Evolutionary conservation across 345 rosid genomes (phyloP), one percentile per base, ranked within the genome.

Genomic region (Linum usitatissimum): DNA sequence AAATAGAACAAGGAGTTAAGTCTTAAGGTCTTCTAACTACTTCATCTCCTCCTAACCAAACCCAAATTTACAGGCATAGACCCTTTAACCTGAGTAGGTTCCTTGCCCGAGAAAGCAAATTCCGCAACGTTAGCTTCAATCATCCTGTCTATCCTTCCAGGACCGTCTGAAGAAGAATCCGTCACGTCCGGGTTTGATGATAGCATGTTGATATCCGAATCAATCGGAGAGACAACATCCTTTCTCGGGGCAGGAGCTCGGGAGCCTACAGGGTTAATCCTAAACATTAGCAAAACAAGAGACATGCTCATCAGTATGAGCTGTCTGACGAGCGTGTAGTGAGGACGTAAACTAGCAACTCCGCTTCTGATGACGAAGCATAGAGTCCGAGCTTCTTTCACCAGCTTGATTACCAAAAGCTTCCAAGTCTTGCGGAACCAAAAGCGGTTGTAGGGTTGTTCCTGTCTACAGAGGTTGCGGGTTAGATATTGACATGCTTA

Each of bases 291-390:
- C 28, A 80, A 85, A 19, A 85, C 64, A 57, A 81, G 86, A 75
- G 87, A 83, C 56, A 79, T 39, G 66, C 76, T 62, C 82, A 88
- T 60, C 65, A 70, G 49, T 39, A 80, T 51, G 75, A 83, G 72
- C 74, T 72, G 69, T 67, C 69, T 66, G 49, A 72, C 21, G 57
- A 87, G 61, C 6, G 64, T 31, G 54, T 66, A 77, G 28, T 65
- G 69, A 0, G 56, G 31, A 0, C 55, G 31, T 42, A 77, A 75
- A 60, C 54, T 83, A 85, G 79, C 78, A 72, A 76, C 60, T 79
- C 19, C 78, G 87, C 70, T 79, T 81, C 74, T 85, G 78, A 72
- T 68, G 83, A 60, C 82, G 81, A 68, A 88, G 91, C 68, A 80
- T 73, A 60, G 67, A 60, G 39, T 83, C 87, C 1, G 79, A 65